Percentiles rank a stretch among this genome's conserved stretches.
Conservation (phyloP, 202 grass and related monocot genomes). For the Schoenoplectus triqueter region DNA sequence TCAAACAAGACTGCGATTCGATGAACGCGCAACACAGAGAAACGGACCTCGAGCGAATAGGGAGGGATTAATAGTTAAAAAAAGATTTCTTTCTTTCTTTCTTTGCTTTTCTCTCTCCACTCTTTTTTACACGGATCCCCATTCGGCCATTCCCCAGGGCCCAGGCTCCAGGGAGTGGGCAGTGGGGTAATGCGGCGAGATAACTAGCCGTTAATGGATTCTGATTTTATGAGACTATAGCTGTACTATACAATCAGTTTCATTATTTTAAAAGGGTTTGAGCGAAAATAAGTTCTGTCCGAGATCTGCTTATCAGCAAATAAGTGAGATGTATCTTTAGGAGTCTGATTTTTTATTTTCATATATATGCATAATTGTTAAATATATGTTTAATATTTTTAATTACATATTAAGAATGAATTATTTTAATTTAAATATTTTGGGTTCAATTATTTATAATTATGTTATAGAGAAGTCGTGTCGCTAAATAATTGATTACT, state of each 20-base stretch:
- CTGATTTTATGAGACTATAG: neutral
- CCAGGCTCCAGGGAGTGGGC: neutral
- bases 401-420: no score
- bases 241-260: neutral
- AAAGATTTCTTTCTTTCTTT: neutral
- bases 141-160: neutral
- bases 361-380: no score
- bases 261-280: no score
- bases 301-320: no score
- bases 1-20: constrained; percentile 29
- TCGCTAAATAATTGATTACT: no score
- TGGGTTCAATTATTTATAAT: no score
- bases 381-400: no score
- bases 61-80: neutral
- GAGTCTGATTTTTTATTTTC: no score
- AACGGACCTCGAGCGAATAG: neutral
- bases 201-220: constrained; percentile 31
- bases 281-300: no score
- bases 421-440: no score
- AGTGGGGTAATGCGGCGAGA: constrained; percentile 10
- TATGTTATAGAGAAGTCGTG: no score
- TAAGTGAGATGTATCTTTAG: no score
- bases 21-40: neutral
- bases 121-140: neutral
- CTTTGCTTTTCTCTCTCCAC: neutral